Evolutionary conservation across 345 rosid species (phyloP).

Genomic region (Mallotus nudiflorus): DNA sequence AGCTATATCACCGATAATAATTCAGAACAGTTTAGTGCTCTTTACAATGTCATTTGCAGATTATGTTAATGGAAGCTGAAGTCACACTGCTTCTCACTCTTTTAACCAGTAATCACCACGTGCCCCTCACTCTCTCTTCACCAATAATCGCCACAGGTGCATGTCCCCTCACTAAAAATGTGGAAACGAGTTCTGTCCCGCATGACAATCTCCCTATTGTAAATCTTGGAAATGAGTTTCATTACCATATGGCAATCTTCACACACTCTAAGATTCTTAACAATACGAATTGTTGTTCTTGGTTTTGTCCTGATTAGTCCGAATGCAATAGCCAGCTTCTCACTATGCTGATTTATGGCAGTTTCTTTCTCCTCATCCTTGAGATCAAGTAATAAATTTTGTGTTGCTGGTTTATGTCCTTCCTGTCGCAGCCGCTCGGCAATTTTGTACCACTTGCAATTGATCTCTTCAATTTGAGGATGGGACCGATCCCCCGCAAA

Average conservation of each 20-base stretch:
- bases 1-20: conserved; percentile 12
- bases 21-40: background rate
- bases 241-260: conserved; percentile 59
- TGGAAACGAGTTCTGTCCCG: conserved; percentile 66
- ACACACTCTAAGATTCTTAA: conserved; percentile 66
- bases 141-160: conserved; percentile 64
- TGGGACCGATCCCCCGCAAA: conserved; percentile 56
- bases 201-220: conserved; percentile 51
- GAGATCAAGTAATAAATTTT: conserved; percentile 39
- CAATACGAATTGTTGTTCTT: conserved; percentile 42
- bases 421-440: conserved; percentile 37
- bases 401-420: conserved; percentile 50
- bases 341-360: conserved; percentile 59
- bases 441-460: conserved; percentile 39
- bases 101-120: background rate
- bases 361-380: conserved; percentile 53
- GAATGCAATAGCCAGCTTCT: conserved; percentile 63
- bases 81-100: background rate
- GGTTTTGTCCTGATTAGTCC: conserved; percentile 56
- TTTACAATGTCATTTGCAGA: conserved; percentile 11
- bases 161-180: conserved; percentile 49
- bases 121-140: conserved; percentile 23
- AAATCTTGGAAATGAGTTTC: conserved; percentile 58
- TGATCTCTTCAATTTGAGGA: conserved; percentile 43
- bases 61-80: background rate